Evolutionary conservation across 495 filamentous ascomycete species (phyloP), one percentile per base, ranked within the genome.

Genomic region (Aspergillus diversus): DNA sequence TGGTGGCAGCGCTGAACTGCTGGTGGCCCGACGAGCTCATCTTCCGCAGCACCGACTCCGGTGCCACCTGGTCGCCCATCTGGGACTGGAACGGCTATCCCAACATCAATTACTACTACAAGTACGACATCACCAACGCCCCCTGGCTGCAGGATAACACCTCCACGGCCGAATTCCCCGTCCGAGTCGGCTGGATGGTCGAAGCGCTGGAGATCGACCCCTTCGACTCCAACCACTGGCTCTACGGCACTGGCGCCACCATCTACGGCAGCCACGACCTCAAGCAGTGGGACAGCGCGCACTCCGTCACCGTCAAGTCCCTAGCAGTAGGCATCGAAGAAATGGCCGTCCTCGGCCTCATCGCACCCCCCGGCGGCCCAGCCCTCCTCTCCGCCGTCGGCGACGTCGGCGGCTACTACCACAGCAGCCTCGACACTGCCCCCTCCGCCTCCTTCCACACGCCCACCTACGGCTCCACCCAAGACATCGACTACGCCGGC

Each of bases 61-160:
- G 63, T 7, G 57, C 42, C 11, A 61, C 57, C 51, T 65, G 63
- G 63, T 57, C 57, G 2, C 57, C 57, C 7, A 60, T 65, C 50
- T 65, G 63, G 63, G 63, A 47, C 7, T 65, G 63, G 63, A 65
- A 65, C n/a, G 63, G 63, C 7, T 65, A 65, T 48, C 63, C 63
- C 13, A 57, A 35, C 39, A 60, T 65, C 53, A 60, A 61, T 35
- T 57, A 61, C 58, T 57, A 65, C 57, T 65, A 60, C 53, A 60
- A 31, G 33, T 65, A 61, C 47, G 57, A 57, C 46, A 51, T 65
- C 32, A 43, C 57, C 7, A 65, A 60, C 46, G 63, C 63, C 33
- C 63, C 63, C 1, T 65, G 63, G 63, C 39, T 65, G 1, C 17
- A 57, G 21, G 63, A 65, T 50, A 43, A n/a, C 13, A 61, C 63